These are phyloP conservation scores for Trypanosoma caninum DNA, from an alignment of 208 protist genomes.

Conservation along the genomic window DNA sequence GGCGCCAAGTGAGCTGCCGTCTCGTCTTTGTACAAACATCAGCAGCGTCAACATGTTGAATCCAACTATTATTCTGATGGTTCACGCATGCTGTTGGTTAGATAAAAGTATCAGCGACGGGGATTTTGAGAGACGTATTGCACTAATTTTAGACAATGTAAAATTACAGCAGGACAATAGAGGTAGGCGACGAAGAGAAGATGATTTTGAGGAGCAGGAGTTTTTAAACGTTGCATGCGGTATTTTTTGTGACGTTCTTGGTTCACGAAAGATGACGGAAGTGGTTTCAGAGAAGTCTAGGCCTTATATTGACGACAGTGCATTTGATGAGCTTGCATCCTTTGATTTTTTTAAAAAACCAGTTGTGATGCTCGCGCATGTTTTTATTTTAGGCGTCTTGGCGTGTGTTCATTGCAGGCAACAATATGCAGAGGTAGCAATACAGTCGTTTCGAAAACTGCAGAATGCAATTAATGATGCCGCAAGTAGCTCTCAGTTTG, in stretches of 20 bases:
- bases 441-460: slow-evolving; percentile 32
- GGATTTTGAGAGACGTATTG: slow-evolving; percentile 30
- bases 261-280: too few species aligned
- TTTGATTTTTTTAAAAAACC: slow-evolving; percentile 27
- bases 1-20: slow-evolving; percentile 27
- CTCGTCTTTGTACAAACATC: slow-evolving; percentile 34
- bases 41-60: slow-evolving; percentile 29
- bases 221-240: slow-evolving; percentile 16
- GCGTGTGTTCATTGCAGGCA: slow-evolving; percentile 16
- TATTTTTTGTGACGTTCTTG: slow-evolving; percentile 24
- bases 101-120: slow-evolving; percentile 25
- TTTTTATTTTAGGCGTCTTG: slow-evolving; percentile 40
- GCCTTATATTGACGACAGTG: neutral
- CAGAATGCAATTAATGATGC: slow-evolving; percentile 8
- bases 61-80: slow-evolving; percentile 51
- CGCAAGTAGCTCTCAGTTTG: neutral
- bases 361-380: slow-evolving; percentile 40
- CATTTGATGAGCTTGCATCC: slow-evolving; percentile 3
- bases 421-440: slow-evolving; percentile 29
- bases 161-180: neutral
- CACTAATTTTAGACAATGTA: slow-evolving; percentile 27
- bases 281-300: neutral
- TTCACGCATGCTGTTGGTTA: slow-evolving; percentile 66
- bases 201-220: slow-evolving; percentile 22
- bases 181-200: neutral